Conservation (phyloP, 2,329 filamentous ascomycete species). For the Pochonia chlamydosporia region DNA sequence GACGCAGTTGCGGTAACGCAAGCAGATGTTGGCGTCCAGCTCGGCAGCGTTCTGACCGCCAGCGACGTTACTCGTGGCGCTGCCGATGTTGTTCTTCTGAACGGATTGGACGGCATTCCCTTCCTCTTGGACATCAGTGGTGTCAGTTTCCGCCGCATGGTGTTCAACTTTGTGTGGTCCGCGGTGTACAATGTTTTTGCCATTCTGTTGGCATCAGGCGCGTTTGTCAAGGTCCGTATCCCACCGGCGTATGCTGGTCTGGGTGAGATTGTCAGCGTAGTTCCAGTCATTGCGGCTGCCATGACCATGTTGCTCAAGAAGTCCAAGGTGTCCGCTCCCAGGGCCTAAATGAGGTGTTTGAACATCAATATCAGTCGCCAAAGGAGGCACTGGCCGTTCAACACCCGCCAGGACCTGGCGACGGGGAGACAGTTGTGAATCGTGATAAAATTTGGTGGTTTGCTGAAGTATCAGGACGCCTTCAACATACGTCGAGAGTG, state of each 20-base stretch:
- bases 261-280: conserved; percentile 59
- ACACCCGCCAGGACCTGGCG: not conserved
- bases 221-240: conserved; percentile 46
- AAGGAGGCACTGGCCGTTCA: conserved; percentile 4
- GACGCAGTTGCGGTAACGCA: conserved; percentile 56
- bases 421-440: too few species aligned
- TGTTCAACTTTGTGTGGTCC: conserved; percentile 59
- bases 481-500: not conserved
- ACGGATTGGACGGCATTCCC: conserved; percentile 43
- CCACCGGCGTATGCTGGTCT: conserved; percentile 50
- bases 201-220: conserved; percentile 53
- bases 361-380: not conserved
- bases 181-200: conserved; percentile 58
- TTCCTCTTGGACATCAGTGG: conserved; percentile 42
- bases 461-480: not conserved
- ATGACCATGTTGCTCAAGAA: conserved; percentile 22
- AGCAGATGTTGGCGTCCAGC: conserved; percentile 54
- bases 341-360: not conserved
- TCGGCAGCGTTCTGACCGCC: conserved; percentile 36
- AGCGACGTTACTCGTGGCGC: conserved; percentile 50
- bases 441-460: too few species aligned
- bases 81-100: conserved; percentile 53
- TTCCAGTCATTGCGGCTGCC: conserved; percentile 48
- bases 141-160: conserved; percentile 33
- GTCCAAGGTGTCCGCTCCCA: conserved; percentile 6